These are phyloP conservation scores for Pelagomonas calceolata DNA, from an alignment of 108 stramenopile genomes.

Conservation along the genomic window DNA sequence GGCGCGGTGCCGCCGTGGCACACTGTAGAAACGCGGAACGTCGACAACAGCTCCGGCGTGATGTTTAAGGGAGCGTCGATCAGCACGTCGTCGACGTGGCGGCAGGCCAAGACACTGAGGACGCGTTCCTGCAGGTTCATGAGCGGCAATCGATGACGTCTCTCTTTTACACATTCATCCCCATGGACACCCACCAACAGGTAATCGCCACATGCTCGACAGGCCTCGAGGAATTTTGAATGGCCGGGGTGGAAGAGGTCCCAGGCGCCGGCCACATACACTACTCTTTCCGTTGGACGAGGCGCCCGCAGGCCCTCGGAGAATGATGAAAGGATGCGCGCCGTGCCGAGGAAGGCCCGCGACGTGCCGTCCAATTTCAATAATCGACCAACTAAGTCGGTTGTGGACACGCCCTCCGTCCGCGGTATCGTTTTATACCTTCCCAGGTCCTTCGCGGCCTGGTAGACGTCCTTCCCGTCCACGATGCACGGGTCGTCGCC, in stretches of 20 bases:
- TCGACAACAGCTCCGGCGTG: no score
- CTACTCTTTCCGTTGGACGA: conserved; percentile 62
- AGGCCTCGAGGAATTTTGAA: conserved; percentile 69
- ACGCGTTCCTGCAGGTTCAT: conserved; percentile 93
- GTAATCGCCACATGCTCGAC: conserved; percentile 76
- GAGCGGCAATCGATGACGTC: conserved; percentile 60
- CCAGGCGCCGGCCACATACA: conserved; percentile 95
- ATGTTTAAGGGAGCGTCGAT: conserved; percentile 86
- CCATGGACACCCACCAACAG: conserved; percentile 94
- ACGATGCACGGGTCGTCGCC: conserved; percentile 98
- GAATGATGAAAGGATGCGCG: conserved; percentile 78
- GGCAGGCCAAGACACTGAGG: conserved; percentile 65
- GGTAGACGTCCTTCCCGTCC: conserved; percentile 80
- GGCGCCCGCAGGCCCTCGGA: conserved; percentile 59
- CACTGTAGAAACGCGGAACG: no score
- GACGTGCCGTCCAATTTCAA: conserved; percentile 20
- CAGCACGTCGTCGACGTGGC: conserved; percentile 87
- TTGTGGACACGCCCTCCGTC: conserved; percentile 98
- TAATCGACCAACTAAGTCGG: conserved; percentile 98
- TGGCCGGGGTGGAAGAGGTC: conserved; percentile 99
- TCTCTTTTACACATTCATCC: conserved; percentile 68
- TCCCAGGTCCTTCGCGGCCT: conserved; percentile 59
- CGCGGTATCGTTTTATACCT: conserved; percentile 76
- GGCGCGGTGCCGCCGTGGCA: no score
- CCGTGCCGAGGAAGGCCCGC: conserved; percentile 71